Conservation (phyloP, 2,329 filamentous ascomycete species). For the Phaeosphaeriaceae sp. region DNA sequence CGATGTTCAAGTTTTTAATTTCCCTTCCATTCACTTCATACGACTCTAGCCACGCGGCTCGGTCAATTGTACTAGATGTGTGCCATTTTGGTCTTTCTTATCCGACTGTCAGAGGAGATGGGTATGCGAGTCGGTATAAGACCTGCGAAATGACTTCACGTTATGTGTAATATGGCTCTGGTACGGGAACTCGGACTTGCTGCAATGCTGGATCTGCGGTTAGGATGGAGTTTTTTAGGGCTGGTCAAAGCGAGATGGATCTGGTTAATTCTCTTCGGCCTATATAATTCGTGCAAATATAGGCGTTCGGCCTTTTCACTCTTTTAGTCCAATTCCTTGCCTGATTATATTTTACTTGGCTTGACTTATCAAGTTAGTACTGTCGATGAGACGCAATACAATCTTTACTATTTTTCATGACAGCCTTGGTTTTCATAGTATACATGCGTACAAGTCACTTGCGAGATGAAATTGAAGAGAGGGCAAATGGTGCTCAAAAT, state of each 20-base stretch:
- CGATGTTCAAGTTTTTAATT: background rate
- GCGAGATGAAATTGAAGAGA: no score
- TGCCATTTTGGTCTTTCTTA: constrained; percentile 7
- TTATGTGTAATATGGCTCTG: constrained; percentile 19
- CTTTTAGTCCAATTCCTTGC: background rate
- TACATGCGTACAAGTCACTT: no score
- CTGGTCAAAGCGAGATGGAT: background rate
- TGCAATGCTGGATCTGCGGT: background rate
- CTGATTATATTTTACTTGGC: no score
- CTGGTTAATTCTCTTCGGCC: constrained; percentile 4
- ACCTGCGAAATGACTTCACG: constrained; percentile 11
- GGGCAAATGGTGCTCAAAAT: no score
- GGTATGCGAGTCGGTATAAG: constrained; percentile 3
- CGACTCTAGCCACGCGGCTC: constrained; percentile 21
- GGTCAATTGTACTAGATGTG: constrained; percentile 22
- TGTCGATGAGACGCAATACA: no score
- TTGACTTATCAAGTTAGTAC: no score
- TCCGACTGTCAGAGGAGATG: constrained; percentile 12
- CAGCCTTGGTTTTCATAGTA: no score
- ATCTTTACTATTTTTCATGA: no score
- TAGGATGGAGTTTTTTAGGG: background rate
- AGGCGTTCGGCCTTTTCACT: background rate
- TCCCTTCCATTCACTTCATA: constrained; percentile 4
- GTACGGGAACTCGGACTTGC: background rate
- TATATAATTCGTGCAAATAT: background rate